A percentile compares a stretch with the other conserved stretches of the same genome.
Evolutionary conservation across 768 basidiomycete genomes (phyloP).

Genomic region (Naganishia vishniacii): DNA sequence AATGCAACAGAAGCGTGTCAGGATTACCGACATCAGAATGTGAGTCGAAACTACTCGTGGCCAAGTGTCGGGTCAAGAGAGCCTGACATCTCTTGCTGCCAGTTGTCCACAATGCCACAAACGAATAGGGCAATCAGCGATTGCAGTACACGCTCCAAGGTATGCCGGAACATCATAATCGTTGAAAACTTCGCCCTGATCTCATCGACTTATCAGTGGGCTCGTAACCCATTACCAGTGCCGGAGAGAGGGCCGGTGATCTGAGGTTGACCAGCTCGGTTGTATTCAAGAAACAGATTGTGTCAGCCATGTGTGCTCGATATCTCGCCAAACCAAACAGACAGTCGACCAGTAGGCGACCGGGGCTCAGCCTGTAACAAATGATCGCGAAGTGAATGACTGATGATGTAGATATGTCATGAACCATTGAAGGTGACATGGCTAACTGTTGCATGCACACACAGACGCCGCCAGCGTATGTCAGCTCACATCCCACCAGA

Average conservation of each 20-base stretch:
- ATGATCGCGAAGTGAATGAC: no score
- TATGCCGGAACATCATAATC: constrained; percentile 47
- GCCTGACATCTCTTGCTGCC: not conserved
- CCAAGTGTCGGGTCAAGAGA: not conserved
- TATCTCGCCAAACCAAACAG: no score
- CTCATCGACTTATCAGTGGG: not conserved
- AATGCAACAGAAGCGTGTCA: constrained; percentile 74
- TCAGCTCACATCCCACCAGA: no score
- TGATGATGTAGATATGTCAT: no score
- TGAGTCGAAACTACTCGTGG: constrained; percentile 50
- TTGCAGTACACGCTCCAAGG: constrained; percentile 86
- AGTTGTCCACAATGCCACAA: constrained; percentile 97
- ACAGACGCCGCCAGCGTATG: no score
- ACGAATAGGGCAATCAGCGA: constrained; percentile 82
- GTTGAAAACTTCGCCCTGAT: not conserved
- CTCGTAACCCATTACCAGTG: constrained; percentile 18
- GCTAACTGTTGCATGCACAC: no score
- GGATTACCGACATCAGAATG: constrained; percentile 88
- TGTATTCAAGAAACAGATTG: no score
- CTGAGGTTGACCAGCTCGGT: no score
- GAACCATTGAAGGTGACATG: no score
- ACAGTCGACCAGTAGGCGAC: no score
- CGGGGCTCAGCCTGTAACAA: no score
- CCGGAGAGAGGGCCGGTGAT: not conserved
- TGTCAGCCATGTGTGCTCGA: no score